Conservation (phyloP, 23 red algal species). For the Gracilariopsis chorda region DNA sequence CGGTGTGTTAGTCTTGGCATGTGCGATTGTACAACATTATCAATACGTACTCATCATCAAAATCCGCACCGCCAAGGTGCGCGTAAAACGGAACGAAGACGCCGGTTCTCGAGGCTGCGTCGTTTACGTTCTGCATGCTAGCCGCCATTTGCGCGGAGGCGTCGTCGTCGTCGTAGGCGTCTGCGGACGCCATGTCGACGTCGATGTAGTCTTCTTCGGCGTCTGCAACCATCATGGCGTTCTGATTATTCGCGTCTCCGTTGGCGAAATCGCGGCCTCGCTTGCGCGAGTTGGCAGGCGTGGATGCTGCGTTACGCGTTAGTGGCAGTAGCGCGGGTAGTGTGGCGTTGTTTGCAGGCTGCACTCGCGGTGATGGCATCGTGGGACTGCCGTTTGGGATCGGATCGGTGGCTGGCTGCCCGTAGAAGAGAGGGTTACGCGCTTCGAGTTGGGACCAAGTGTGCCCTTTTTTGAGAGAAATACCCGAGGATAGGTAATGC, state of each 20-base stretch:
- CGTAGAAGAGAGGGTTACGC: too few relatives aligned
- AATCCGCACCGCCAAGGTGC: constrained; percentile 25
- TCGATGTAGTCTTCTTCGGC: constrained; percentile 25
- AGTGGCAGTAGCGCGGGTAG: constrained; percentile 1
- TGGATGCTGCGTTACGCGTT: constrained; percentile 15
- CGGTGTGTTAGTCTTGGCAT: too few relatives aligned
- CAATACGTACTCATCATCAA: constrained; percentile 45
- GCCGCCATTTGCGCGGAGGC: background rate
- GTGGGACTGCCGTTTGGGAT: too few relatives aligned
- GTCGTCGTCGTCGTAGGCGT: constrained; percentile 7
- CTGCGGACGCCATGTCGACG: background rate
- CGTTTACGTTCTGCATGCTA: background rate
- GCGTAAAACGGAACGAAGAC: constrained; percentile 49
- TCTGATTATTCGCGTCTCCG: background rate
- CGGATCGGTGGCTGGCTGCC: too few relatives aligned
- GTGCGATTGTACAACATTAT: too few relatives aligned
- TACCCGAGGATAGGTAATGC: too few relatives aligned
- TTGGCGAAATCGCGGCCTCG: background rate
- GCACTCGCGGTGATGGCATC: constrained; percentile 1
- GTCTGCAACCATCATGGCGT: constrained; percentile 7
- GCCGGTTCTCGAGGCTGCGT: background rate
- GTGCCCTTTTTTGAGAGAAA: too few relatives aligned
- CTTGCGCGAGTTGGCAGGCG: background rate
- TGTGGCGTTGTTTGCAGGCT: background rate
- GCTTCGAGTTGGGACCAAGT: too few relatives aligned